Conservation (phyloP, 1,284 basidiomycete genomes). For the Trichosporon sp. region DNA sequence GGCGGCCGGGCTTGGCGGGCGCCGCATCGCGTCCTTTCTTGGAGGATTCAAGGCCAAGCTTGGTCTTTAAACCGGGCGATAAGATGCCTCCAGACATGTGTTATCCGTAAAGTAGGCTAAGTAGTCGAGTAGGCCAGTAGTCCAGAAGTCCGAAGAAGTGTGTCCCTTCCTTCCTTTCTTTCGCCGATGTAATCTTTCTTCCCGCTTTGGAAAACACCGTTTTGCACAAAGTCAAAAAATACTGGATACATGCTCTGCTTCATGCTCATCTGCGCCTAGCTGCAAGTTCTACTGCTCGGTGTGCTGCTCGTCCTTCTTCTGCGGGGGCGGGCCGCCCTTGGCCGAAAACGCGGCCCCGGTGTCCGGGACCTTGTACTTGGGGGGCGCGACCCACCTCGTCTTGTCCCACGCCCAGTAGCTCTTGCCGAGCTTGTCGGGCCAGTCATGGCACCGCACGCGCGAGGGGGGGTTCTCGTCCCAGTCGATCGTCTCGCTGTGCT, state of each 20-base stretch:
- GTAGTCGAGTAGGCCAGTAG: neutral
- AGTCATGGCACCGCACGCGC: constrained; percentile 45
- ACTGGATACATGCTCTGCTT: constrained; percentile 5
- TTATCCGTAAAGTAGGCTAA: neutral
- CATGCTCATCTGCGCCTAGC: no score
- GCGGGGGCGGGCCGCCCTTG: neutral
- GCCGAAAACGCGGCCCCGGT: neutral
- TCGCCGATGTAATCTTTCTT: neutral
- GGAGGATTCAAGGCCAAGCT: constrained; percentile 15
- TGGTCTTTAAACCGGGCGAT: constrained; percentile 7
- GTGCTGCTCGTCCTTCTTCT: neutral
- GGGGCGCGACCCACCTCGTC: constrained; percentile 42
- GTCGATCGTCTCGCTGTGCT: constrained; percentile 34
- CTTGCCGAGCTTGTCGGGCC: constrained; percentile 50
- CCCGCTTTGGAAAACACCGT: no score
- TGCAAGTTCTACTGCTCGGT: neutral
- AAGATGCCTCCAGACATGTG: no score
- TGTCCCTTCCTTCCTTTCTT: neutral
- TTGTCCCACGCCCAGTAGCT: constrained; percentile 42
- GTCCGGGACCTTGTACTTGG: constrained; percentile 19
- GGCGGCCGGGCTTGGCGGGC: constrained; percentile 26
- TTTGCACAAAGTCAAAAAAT: neutral
- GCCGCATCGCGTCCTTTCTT: constrained; percentile 14
- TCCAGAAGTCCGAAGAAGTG: neutral
- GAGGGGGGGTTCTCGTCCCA: constrained; percentile 45